Evolutionary conservation across 73 alveolate species (phyloP), one percentile per base, ranked within the genome.

Genomic region (Tetrahymena malaccensis): DNA sequence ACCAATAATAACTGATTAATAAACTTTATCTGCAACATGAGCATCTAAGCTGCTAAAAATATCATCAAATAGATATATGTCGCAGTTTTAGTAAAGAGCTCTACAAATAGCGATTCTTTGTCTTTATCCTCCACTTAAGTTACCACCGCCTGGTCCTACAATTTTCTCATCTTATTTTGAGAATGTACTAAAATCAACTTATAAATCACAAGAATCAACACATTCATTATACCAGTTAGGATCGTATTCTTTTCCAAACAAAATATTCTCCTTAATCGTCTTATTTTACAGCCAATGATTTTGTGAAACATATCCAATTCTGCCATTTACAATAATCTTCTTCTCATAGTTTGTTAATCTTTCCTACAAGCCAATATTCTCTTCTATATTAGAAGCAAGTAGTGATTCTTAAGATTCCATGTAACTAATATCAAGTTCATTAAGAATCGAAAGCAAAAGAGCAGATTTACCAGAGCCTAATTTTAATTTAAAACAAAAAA

Each of bases 41-140:
- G 96, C 96, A 95, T 98, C 99, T 85, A 98, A 95, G 22, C 99
- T 97, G 35, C 98, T 96, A 33, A 98, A 96, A 58, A 98, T 98
- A 94, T 98, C 99, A 98, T 98, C 99, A 93, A 98, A 97, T 35
- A 98, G 93, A 97, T 97, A 97, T 16, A 98, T 96, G 97, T 96
- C 98, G 34, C 97, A 96, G 94, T 97, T 95, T 55, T 97, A 84
- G 44, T 98, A 98, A 70, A 98, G 98, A 12, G 99, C 99, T 89
- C 99, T 96, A 33, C 98, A 98, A 25, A 98, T 95, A 17, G 98
- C 96, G 43, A 98, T 94, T 97, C 99, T 98, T 43, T 98, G 85
- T 96, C 97, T 98, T 94, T 98, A 97, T 1, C 99, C 99, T 31
- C 99, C 99, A 38, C 99, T 97, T 57, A 98, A 95, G 97, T 98